Base-by-base conservation (phyloP, 1,284 basidiomycete genomes). In the Ganoderma boninense region DNA sequence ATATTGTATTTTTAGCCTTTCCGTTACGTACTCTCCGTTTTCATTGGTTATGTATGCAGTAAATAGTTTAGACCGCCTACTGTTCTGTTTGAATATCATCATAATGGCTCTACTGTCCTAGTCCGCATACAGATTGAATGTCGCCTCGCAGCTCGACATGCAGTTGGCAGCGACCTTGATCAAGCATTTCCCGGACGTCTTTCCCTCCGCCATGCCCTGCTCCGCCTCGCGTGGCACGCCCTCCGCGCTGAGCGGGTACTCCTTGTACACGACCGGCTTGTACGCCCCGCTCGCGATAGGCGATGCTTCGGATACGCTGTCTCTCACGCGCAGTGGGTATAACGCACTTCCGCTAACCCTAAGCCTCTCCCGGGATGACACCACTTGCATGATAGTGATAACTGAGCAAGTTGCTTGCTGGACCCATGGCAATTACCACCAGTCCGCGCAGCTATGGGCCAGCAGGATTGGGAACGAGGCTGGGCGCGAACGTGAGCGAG, bases 181-280 rank as follows among this genome's bases (percentile, higher is more conserved):
- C 59, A 97, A 75, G 73, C 97, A 79, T 80, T 97, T 98, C 10
- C 96, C 96, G 1, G 87, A 87, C 29, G 95, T 95, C 79, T 89
- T 90, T 64, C 96, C 90, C n/a, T 89, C 84, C 0, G 86, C 87
- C 69, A 98, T 87, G 79, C 98, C 97, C 13, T 80, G 85, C 77
- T 99, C 96, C 0, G 96, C 91, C 76, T 93, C 86, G 74, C 84
- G n/a, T n/a, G n/a, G 87, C 13, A 94, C 89, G 0, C 95, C 96
- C 71, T 97, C 93, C 0, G 90, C 89, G 0, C 92, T 92, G 83
- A 99, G 96, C 0, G 89, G 88, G 75, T 98, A 99, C 69, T 93
- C 93, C 69, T 90, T 88, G 82, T 92, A 90, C 13, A 97, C 84
- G 61, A 89, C 86, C 67, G 94, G 86, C 78, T 92, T 94, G 73